These are phyloP conservation scores for Ulota crispa DNA, from an alignment of 225 moss, liverwort and hornwort genomes.

Conservation along the genomic window DNA sequence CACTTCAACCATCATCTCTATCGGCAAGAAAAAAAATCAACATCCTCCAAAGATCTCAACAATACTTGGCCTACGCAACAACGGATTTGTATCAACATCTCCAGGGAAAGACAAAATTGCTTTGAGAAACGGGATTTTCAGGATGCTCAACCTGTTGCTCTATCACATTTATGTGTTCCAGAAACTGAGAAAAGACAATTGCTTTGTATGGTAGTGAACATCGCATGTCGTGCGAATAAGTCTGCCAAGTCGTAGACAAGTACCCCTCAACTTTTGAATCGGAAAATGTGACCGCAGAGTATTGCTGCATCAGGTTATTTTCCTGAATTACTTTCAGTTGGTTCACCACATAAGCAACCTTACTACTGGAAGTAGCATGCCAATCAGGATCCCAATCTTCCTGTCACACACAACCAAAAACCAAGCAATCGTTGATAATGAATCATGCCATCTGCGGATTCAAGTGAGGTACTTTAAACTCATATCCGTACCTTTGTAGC, in stretches of 20 bases:
- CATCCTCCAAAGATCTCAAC: not conserved
- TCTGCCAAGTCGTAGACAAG: conserved; percentile 34
- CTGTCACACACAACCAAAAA: conserved; percentile 44
- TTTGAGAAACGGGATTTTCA: not conserved
- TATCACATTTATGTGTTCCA: conserved; percentile 96
- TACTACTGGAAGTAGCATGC: conserved; percentile 95
- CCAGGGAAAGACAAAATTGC: conserved; percentile 5
- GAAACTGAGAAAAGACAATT: conserved; percentile 92
- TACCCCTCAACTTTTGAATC: conserved; percentile 21
- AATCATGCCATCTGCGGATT: conserved; percentile 1
- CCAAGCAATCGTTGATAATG: not conserved
- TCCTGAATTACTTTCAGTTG: conserved; percentile 70
- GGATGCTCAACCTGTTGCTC: conserved; percentile 66
- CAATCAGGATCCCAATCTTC: conserved; percentile 96
- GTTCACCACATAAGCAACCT: conserved; percentile 81
- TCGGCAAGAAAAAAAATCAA: not conserved
- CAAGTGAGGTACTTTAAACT: not conserved
- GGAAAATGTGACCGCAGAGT: conserved; percentile 13
- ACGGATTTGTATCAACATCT: not conserved
- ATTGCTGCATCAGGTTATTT: conserved; percentile 50
- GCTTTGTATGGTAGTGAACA: conserved; percentile 71
- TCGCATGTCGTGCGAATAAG: conserved; percentile 22
- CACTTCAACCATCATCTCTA: conserved; percentile 7
- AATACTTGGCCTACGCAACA: not conserved
- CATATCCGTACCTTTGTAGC: not conserved